Base-by-base conservation (phyloP, 2,329 filamentous ascomycete genomes). In the Xylariaceae sp. region DNA sequence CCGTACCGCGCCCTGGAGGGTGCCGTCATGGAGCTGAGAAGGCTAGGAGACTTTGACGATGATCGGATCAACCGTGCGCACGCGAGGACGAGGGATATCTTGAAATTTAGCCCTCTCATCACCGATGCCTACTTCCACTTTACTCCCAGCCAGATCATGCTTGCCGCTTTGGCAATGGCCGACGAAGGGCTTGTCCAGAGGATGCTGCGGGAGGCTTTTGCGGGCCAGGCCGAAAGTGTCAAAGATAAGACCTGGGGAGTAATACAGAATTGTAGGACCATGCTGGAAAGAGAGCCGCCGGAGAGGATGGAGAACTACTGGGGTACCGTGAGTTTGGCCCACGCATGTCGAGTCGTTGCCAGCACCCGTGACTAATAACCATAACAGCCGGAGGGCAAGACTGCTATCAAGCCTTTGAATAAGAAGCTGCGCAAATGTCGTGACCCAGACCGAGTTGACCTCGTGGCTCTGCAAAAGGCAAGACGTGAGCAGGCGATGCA, bases 61-160 rank as follows among this genome's bases (percentile, higher is more conserved):
- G 55, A 62, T 9, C 67, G 73, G 19, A 66, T 81, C 22, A 67
- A 66, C 37, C 72, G 72, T 9, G 88, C 88, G 0, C 89, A 95
- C 59, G 72, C 72, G n/a, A 76, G 75, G 39, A 86, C 90, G 0
- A 78, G 86, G 32, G 79, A 83, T 16, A 74, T 88, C 35, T 77
- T 94, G 41, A 88, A 88, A 59, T 85, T 82, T 41, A 86, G 87
- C 43, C 87, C 89, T 0, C 71, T 95, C 38, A 76, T 96, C 47
- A 95, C 91, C 19, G 93, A 98, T 56, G 89, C 81, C n/a, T 97
- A 97, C 68, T 96, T 97, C 66, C 85, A 95, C 64, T 97, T 87
- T 67, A 91, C 91, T 0, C 93, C 93, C 0, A 86, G 87, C 18
- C 93, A 98, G 63, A 95, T 97, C 61, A 90, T 90, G 82, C 76